Evolutionary conservation across 2,329 filamentous ascomycete genomes (phyloP), one percentile per base, ranked within the genome.

Genomic region (Elsinoe perseae): DNA sequence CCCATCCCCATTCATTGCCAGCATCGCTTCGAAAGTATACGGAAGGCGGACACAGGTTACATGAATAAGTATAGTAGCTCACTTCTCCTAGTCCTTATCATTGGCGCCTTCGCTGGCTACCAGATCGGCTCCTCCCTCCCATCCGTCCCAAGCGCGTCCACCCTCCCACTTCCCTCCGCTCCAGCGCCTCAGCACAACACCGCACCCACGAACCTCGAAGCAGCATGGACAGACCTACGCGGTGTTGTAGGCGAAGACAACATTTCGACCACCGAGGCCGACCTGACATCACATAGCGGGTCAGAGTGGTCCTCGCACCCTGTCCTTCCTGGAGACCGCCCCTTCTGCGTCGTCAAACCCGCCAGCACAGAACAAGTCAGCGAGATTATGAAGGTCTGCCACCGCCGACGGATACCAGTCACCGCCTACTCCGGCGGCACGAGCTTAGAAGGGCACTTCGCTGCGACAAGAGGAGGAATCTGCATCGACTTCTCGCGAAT

Each of bases 361-460:
- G 76, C 73, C 42, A 82, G 78, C 32, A 96, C 91, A 1, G 85
- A 91, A 61, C 85, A 96, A 64, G 89, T 95, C 7, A 86, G 86
- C n/a, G 76, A 79, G 60, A 82, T 96, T 58, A 92, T 95, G 85
- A 91, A 92, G 73, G 74, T 95, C 56, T 95, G 91, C 73, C 88
- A 95, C 69, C 72, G 76, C 65, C 78, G 91, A 38, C 78, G 79
- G 57, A 93, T 96, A 60, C 91, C 91, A 4, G 89, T 95, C 21
- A 91, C 88, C 2, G 86, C 85, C 2, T 95, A 90, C 73, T 89
- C 85, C 57, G 91, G 91, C 42, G 91, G 91, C 30, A 95, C 91
- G 6, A 91, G 86, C 65, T 75, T 96, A 28, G 91, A 96, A 72
- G 91, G 91, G 1, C 89, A 95, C 70, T 95, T 87, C 70, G 84